A percentile compares a stretch with the other conserved stretches of the same genome.
These are phyloP conservation scores for Zymoseptoria crescenta DNA, from an alignment of 2,329 filamentous ascomycete genomes.

Conservation along the genomic window DNA sequence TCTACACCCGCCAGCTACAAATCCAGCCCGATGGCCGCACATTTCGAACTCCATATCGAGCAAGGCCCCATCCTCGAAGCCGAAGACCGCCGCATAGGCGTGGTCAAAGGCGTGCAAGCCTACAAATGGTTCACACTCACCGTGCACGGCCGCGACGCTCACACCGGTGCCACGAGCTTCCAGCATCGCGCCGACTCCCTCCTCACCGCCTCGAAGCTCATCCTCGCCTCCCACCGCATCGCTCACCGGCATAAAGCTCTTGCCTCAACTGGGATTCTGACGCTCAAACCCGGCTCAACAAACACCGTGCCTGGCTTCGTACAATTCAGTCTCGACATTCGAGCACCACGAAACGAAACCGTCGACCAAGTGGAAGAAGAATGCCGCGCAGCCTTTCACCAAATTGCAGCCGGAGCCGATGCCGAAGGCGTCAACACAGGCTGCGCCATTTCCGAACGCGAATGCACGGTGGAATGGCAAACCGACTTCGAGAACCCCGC, in stretches of 20 bases:
- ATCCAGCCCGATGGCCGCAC: constrained; percentile 60
- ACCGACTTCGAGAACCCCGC: constrained; percentile 57
- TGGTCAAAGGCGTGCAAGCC: constrained; percentile 66
- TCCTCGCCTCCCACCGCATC: constrained; percentile 56
- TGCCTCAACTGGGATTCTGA: constrained; percentile 63
- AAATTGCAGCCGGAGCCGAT: constrained; percentile 51
- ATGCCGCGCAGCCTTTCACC: constrained; percentile 51
- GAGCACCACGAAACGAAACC: constrained; percentile 49
- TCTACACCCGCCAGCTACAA: constrained; percentile 48
- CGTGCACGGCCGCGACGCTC: constrained; percentile 59
- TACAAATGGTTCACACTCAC: constrained; percentile 67
- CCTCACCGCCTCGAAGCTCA: constrained; percentile 59
- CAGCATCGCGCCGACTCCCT: constrained; percentile 59
- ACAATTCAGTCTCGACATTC: constrained; percentile 60
- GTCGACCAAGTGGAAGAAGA: constrained; percentile 52
- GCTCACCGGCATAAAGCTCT: constrained; percentile 54
- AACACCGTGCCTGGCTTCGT: constrained; percentile 67
- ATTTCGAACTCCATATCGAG: constrained; percentile 81
- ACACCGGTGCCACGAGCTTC: constrained; percentile 69
- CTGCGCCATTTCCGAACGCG: constrained; percentile 33
- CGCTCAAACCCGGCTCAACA: constrained; percentile 57
- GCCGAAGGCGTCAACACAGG: constrained; percentile 40
- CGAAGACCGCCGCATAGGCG: constrained; percentile 55
- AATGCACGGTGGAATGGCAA: constrained; percentile 49
- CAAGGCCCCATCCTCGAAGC: constrained; percentile 70